These are phyloP conservation scores for Arthroderma sp. DNA, from an alignment of 2,329 filamentous ascomycete genomes.

Conservation along the genomic window DNA sequence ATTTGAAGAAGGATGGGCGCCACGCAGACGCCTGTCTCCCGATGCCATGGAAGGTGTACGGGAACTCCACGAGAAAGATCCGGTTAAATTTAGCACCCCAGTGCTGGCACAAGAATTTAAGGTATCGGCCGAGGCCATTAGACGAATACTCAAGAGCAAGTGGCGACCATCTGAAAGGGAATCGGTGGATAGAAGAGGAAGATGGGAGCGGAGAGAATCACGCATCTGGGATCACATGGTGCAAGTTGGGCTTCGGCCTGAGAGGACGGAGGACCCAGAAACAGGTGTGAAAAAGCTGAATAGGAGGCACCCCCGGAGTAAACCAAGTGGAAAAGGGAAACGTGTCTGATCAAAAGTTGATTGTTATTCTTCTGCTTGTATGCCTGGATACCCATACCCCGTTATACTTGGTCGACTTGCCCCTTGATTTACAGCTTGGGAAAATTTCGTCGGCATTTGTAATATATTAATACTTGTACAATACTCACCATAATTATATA, in stretches of 20 bases:
- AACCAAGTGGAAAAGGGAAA: too few species aligned
- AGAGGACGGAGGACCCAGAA: slow-evolving; percentile 29
- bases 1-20: slow-evolving; percentile 66
- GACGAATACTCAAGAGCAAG: slow-evolving; percentile 60
- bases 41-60: slow-evolving; percentile 86
- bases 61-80: slow-evolving; percentile 63
- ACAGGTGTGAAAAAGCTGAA: slow-evolving; percentile 18
- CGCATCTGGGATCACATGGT: slow-evolving; percentile 34
- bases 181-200: slow-evolving; percentile 25
- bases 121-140: slow-evolving; percentile 74
- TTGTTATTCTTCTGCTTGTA: too few species aligned
- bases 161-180: slow-evolving; percentile 31
- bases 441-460: too few species aligned
- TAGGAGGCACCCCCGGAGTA: slow-evolving; percentile 6
- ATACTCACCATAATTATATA: too few species aligned
- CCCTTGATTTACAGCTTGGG: too few species aligned
- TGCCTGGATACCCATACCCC: too few species aligned
- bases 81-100: slow-evolving; percentile 60
- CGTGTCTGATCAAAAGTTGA: too few species aligned
- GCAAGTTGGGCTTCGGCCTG: slow-evolving; percentile 43
- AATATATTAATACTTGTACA: too few species aligned
- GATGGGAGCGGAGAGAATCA: slow-evolving; percentile 34
- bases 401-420: too few species aligned
- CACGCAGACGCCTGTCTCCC: slow-evolving; percentile 75
- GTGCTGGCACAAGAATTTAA: slow-evolving; percentile 67